A percentile compares a stretch with the other conserved stretches of the same genome.
Conservation (phyloP, 805 yeast genomes). For the Cyberlindnera veronae region DNA sequence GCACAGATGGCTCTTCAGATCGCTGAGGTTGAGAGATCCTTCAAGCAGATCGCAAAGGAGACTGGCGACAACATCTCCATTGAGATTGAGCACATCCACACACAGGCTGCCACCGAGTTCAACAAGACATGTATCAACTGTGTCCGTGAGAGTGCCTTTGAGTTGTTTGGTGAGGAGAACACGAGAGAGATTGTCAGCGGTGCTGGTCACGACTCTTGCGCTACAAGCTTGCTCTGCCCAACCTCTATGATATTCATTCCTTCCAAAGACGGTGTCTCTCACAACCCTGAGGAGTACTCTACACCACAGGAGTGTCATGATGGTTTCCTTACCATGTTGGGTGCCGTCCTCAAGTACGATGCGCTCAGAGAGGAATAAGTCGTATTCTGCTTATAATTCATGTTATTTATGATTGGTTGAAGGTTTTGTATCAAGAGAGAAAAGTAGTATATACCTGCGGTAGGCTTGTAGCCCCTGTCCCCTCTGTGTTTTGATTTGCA, state of each 20-base stretch:
- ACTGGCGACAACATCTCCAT: slow-evolving; percentile 34
- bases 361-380: slow-evolving; percentile 15
- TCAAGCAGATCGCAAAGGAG: slow-evolving; percentile 34
- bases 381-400: too few species aligned
- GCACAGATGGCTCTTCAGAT: slow-evolving; percentile 36
- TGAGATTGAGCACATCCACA: slow-evolving; percentile 41
- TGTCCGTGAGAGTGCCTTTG: slow-evolving; percentile 49
- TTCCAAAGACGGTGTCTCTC: slow-evolving; percentile 61
- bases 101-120: slow-evolving; percentile 57
- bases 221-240: slow-evolving; percentile 52
- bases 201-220: slow-evolving; percentile 74
- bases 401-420: too few species aligned
- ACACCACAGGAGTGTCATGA: slow-evolving; percentile 60
- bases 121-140: slow-evolving; percentile 47
- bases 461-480: too few species aligned
- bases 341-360: slow-evolving; percentile 44
- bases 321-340: slow-evolving; percentile 56
- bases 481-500: too few species aligned
- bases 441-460: too few species aligned
- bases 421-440: too few species aligned
- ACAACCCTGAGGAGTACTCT: slow-evolving; percentile 63
- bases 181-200: slow-evolving; percentile 54
- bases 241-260: slow-evolving; percentile 77
- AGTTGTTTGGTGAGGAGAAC: slow-evolving; percentile 42
- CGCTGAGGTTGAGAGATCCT: slow-evolving; percentile 36